Base-by-base conservation (phyloP, 441 rosid species). In the Arabidopsis lyrata region DNA sequence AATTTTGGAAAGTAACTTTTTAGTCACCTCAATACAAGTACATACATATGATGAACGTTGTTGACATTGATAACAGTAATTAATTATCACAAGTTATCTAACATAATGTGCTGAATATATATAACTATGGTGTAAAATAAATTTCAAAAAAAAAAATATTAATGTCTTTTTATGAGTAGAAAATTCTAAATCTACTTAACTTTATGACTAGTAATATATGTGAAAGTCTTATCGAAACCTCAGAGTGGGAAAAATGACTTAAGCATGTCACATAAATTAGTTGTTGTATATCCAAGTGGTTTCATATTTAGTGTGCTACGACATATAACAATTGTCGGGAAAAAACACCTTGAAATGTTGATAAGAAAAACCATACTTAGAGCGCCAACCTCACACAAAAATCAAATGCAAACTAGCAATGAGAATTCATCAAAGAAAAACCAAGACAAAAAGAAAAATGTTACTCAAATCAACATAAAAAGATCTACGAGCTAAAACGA, bases 291-390 rank as follows among this genome's bases (percentile, higher is more conserved):
- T 66, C 44, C 52, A 66, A 11, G 58, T 49, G 58, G 48, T 27
- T 39, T 35, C 63, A 59, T 20, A 32, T 20, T n/a, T 14, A 49
- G 35, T 14, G 38, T 57, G 39, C 45, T 42, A 27, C 64, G 53
- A 45, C 22, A 15, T 45, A 58, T 42, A 60, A 6, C 6, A 22
- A 68, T 8, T 44, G 41, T 42, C 34, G 15, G 0, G 16, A 39
- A 14, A 54, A 63, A 63, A 16, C 75, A 64, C 72, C 76, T 70
- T 70, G 8, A 70, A 70, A 32, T 70, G 49, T 70, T 65, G 42
- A 70, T 64, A 49, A 56, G 14, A 41, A 47, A 61, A 70, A 70
- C 1, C 68, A 64, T 64, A 50, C 42, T 39, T 24, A 52, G 38
- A 63, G 36, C 56, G 36, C 56, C 55, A 70, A 57, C 32, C 45